These are phyloP conservation scores for Triadica sebifera DNA, from an alignment of 345 rosid species.

Conservation along the genomic window DNA sequence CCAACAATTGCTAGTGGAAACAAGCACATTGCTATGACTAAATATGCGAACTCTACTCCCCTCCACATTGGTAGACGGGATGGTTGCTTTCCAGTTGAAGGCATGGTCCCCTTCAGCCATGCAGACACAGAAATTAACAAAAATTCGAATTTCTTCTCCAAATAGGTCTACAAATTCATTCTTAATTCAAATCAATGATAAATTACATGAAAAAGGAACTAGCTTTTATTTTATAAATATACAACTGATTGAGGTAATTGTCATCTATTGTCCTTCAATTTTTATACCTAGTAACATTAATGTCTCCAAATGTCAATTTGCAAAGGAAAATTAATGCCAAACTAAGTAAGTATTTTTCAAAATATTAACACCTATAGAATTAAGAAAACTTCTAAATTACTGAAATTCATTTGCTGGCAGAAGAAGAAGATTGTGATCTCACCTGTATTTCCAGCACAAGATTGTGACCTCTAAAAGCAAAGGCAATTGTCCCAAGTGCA, in stretches of 20 bases:
- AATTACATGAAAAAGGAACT: too few species aligned
- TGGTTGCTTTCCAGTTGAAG: conserved; percentile 46
- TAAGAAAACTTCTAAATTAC: too few species aligned
- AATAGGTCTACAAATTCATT: neutral
- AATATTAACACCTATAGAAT: too few species aligned
- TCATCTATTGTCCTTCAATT: too few species aligned
- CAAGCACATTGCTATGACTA: conserved; percentile 46
- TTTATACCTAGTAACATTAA: too few species aligned
- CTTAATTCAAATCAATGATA: neutral
- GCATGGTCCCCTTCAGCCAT: conserved; percentile 55
- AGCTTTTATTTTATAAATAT: too few species aligned
- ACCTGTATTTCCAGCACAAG: conserved; percentile 67
- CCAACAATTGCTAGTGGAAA: conserved; percentile 57
- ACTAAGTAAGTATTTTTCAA: too few species aligned
- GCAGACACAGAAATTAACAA: neutral
- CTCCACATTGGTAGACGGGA: conserved; percentile 58
- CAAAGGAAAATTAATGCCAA: too few species aligned
- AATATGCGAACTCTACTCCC: conserved; percentile 53
- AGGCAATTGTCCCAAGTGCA: conserved; percentile 52
- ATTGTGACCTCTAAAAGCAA: conserved; percentile 68
- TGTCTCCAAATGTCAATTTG: too few species aligned
- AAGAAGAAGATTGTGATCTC: neutral
- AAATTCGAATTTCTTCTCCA: neutral
- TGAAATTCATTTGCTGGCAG: too few species aligned
- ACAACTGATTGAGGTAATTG: too few species aligned